Conservation (phyloP, 2,329 filamentous ascomycete species). For the Fusarium paranaense region DNA sequence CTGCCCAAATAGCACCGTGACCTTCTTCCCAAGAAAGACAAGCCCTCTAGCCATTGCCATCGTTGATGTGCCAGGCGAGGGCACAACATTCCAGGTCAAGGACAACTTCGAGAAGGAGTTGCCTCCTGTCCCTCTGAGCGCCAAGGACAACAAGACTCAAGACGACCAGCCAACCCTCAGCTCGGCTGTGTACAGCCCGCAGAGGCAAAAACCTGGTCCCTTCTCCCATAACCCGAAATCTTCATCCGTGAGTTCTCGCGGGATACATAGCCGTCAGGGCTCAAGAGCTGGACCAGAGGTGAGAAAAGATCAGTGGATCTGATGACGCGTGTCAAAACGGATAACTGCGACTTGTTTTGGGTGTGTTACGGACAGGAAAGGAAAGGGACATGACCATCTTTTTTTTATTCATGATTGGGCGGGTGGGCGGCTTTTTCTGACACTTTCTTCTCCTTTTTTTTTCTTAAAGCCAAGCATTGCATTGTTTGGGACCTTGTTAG, state of each 20-base stretch:
- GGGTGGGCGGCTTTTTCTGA: background rate
- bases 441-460: background rate
- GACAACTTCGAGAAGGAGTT: conserved; percentile 43
- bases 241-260: conserved; percentile 32
- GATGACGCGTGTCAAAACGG: background rate
- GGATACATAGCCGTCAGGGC: conserved; percentile 30
- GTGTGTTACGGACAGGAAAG: background rate
- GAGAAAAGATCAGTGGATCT: conserved; percentile 36
- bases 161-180: conserved; percentile 57
- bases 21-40: conserved; percentile 34
- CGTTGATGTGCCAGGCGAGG: conserved; percentile 42
- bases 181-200: conserved; percentile 64
- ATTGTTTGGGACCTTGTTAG: background rate
- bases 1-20: conserved; percentile 44
- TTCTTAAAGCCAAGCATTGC: background rate
- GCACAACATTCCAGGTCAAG: conserved; percentile 35
- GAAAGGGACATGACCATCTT: conserved; percentile 20
- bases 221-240: conserved; percentile 34
- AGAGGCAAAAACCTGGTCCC: conserved; percentile 27
- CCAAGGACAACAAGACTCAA: conserved; percentile 29
- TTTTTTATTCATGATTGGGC: conserved; percentile 20
- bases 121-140: conserved; percentile 51
- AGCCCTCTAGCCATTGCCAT: conserved; percentile 42
- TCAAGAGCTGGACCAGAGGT: conserved; percentile 15
- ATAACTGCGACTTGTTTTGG: background rate